These are phyloP conservation scores for Rhizopogon roseolus DNA, from an alignment of 768 basidiomycete genomes.

Conservation along the genomic window DNA sequence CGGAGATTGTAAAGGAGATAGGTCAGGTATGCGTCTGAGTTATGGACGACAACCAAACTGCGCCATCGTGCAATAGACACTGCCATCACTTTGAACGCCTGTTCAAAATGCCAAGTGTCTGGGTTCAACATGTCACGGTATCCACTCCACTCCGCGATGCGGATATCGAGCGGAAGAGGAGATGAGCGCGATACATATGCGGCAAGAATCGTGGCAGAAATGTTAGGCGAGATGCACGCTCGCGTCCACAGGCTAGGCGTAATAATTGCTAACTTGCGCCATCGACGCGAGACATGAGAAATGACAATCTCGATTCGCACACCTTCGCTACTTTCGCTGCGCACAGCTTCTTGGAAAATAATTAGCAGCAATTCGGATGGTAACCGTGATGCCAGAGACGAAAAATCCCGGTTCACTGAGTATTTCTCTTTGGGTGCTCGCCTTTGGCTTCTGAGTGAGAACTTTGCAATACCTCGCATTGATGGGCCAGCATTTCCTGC, in stretches of 20 bases:
- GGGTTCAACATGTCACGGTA: conserved; percentile 11
- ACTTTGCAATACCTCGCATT: not conserved
- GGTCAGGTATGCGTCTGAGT: conserved; percentile 25
- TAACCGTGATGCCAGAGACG: conserved; percentile 7
- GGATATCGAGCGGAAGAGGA: conserved; percentile 14
- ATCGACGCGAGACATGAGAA: conserved; percentile 27
- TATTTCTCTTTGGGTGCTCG: not conserved
- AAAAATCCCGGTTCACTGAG: not conserved
- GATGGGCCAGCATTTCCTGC: not conserved
- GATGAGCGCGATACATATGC: not conserved
- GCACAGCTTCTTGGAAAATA: conserved; percentile 24
- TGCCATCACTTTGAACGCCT: conserved; percentile 19
- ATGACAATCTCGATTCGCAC: conserved; percentile 16
- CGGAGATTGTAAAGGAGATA: conserved; percentile 22
- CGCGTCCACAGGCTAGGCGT: conserved; percentile 25
- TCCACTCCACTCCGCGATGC: conserved; percentile 18
- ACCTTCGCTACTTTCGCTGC: conserved; percentile 12
- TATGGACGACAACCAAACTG: conserved; percentile 17
- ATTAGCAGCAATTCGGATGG: conserved; percentile 24
- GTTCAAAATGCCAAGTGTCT: conserved; percentile 20
- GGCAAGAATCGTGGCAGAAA: not conserved
- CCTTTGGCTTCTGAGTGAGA: not conserved
- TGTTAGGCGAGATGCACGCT: conserved; percentile 16
- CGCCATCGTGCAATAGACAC: conserved; percentile 22
- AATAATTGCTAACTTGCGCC: conserved; percentile 24